These are phyloP conservation scores for Suhomyces faveliae DNA, from an alignment of 805 yeast genomes.

Conservation along the genomic window DNA sequence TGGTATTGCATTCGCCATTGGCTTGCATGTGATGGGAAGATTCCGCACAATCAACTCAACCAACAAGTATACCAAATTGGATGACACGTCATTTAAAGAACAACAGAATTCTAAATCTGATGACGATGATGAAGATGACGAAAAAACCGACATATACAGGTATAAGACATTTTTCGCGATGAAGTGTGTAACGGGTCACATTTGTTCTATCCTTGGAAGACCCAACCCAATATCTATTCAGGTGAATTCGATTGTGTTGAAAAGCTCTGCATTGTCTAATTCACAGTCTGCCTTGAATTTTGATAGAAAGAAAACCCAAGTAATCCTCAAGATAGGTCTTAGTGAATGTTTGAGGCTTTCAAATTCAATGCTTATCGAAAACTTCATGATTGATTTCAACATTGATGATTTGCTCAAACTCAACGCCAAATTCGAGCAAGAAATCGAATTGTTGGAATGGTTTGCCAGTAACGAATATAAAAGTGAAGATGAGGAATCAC, in stretches of 20 bases:
- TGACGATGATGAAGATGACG: constrained; percentile 31
- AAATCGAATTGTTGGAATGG: constrained; percentile 36
- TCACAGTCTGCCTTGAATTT: constrained; percentile 11
- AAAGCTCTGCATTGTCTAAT: constrained; percentile 13
- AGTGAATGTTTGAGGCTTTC: constrained; percentile 50
- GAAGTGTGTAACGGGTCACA: constrained; percentile 46
- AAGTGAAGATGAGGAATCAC: constrained; percentile 5
- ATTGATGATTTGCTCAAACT: constrained; percentile 40
- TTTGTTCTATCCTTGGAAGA: constrained; percentile 52
- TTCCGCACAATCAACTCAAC: constrained; percentile 14
- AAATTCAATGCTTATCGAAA: constrained; percentile 51
- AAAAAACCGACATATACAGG: constrained; percentile 34
- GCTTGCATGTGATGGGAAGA: constrained; percentile 46
- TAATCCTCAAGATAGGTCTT: constrained; percentile 45
- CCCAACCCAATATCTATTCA: constrained; percentile 54
- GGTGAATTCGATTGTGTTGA: constrained; percentile 29
- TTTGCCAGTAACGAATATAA: constrained; percentile 12
- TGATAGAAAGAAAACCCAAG: constrained; percentile 24
- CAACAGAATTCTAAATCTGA: background rate
- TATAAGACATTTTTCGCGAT: constrained; percentile 52
- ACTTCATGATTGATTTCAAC: constrained; percentile 46
- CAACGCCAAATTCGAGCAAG: constrained; percentile 42
- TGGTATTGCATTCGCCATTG: constrained; percentile 50
- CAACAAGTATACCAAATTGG: background rate
- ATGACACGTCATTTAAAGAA: background rate